Evolutionary conservation across 441 rosid genomes (phyloP), one percentile per base, ranked within the genome.

Genomic region (Jatropha podagrica): DNA sequence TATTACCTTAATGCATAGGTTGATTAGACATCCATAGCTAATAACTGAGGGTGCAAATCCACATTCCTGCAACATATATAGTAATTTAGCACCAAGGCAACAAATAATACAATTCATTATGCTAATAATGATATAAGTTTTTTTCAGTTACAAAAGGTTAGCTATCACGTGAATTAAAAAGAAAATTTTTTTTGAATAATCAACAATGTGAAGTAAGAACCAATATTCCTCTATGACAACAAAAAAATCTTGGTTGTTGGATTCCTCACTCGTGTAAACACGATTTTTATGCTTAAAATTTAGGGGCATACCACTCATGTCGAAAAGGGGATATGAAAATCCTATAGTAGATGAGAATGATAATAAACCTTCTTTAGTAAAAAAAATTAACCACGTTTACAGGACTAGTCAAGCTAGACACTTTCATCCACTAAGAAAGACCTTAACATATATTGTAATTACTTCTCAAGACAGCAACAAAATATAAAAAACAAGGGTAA

Each of bases 11-110:
- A 81, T 83, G 78, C 87, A 91, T 59, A 93, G 92, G 85, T 93
- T 93, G 65, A 96, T 87, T 79, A 93, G 89, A 77, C 99, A 92
- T 55, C 99, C 99, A 84, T 88, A 93, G 69, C 90, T 96, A 82
- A 95, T 85, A 77, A 96, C 85, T 59, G 98, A 85, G 72, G 97
- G 98, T 58, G 88, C 74, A 83, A 92, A 90, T 77, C 99, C 97
- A 77, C 94, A 91, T 91, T 96, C 97, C 99, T 95, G 69, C 59
- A 83, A 41, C 77, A 79, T 38, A 66, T 52, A 76, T 18, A 67
- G 58, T 12, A 58, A 63, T 48, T 52, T 72, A 74, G 67, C 18
- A 73, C 12, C 49, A 37, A 20, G 17, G 65, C 8, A 15, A 37
- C 6, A 46, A 11, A 40, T 4, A 55, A 44, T 18, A 18, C 12